Percentiles rank a stretch among this genome's conserved stretches.
Evolutionary conservation across 768 basidiomycete species (phyloP).

Genomic region (Rhodotorula kratochvilovae): DNA sequence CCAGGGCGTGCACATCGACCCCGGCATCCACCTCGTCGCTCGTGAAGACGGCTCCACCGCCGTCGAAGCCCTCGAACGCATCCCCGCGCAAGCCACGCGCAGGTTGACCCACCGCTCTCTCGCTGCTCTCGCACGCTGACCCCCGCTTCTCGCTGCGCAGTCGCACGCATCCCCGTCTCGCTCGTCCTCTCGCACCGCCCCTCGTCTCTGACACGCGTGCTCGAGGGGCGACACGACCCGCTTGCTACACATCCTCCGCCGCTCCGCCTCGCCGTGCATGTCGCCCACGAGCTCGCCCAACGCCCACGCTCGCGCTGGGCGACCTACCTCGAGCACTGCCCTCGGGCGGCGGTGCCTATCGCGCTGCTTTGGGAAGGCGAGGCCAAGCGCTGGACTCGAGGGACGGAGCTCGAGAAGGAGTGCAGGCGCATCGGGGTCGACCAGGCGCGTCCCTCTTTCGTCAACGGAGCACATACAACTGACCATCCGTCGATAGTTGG

Average conservation of each 20-base stretch:
- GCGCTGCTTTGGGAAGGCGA: conserved; percentile 47
- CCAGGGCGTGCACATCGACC: conserved; percentile 27
- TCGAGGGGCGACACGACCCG: background rate
- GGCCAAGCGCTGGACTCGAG: conserved; percentile 43
- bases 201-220: conserved; percentile 28
- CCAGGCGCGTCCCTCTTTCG: background rate
- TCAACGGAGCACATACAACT: no score
- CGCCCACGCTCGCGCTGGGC: conserved; percentile 45
- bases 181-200: conserved; percentile 43
- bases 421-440: conserved; percentile 6
- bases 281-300: conserved; percentile 47
- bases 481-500: no score
- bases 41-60: background rate
- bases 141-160: conserved; percentile 8
- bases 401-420: conserved; percentile 43
- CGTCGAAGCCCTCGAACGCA: conserved; percentile 1
- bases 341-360: conserved; percentile 41
- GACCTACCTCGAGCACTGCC: conserved; percentile 48
- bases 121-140: background rate
- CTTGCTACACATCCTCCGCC: conserved; percentile 38
- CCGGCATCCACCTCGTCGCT: conserved; percentile 15
- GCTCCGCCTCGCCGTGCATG: conserved; percentile 45
- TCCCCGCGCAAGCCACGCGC: background rate
- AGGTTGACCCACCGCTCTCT: background rate
- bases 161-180: conserved; percentile 43